Conservation (phyloP, 306 rosid genomes). For the Vigna reflexopilosa region DNA sequence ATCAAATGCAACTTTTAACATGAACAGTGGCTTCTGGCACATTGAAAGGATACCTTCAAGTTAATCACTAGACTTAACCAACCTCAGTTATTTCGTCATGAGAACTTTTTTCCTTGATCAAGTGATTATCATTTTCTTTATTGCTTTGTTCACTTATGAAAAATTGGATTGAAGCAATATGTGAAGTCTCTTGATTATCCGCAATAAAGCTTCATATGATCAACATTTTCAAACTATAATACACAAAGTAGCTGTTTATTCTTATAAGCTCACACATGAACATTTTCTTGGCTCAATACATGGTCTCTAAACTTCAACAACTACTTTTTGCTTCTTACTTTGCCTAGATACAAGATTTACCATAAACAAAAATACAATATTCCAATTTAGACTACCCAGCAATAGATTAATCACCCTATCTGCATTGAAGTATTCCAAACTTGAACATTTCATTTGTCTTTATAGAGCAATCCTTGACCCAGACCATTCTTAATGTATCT, state of each 20-base stretch:
- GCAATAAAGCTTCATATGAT: background rate
- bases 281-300: background rate
- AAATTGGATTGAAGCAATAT: background rate
- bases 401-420: background rate
- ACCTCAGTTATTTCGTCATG: background rate
- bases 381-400: background rate
- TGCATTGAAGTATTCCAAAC: background rate
- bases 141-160: background rate
- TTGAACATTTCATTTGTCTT: background rate
- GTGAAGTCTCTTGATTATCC: background rate
- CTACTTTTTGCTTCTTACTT: background rate
- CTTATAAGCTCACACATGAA: background rate
- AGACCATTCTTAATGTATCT: background rate
- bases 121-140: background rate
- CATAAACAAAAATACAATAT: background rate
- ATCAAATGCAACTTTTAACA: background rate
- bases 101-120: background rate
- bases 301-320: background rate
- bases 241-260: background rate
- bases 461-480: background rate
- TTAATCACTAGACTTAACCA: background rate
- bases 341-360: background rate
- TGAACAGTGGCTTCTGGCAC: background rate
- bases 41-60: background rate
- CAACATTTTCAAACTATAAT: background rate